phyloP scores from a whole-genome alignment of 306 rosid genomes.

The Biancaea sappan region DNA sequence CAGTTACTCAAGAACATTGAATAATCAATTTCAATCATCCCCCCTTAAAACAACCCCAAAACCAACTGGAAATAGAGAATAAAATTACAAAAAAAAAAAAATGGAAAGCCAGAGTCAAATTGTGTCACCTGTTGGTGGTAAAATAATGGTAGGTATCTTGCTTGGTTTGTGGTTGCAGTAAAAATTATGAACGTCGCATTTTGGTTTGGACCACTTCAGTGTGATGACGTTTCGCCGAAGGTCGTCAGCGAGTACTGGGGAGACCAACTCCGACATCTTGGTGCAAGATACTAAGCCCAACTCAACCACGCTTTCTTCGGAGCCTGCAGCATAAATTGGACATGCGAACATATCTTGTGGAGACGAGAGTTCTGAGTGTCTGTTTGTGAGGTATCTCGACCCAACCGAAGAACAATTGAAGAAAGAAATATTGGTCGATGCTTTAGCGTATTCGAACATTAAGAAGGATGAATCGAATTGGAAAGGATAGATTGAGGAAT shows the following conservation, averaged over 20 bases:
- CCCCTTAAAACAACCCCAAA: not conserved
- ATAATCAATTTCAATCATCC: not conserved
- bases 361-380: too few relatives aligned
- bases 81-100: not conserved
- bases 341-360: too few relatives aligned
- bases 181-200: not conserved
- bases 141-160: not conserved
- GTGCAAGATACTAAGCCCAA: not conserved
- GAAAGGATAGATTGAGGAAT: not conserved
- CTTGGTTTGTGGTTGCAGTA: not conserved
- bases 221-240: rapidly evolving
- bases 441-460: rapidly evolving
- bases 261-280: not conserved
- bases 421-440: not conserved
- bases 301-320: rapidly evolving
- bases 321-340: not conserved
- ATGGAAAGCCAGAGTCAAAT: not conserved
- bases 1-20: not conserved
- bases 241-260: rapidly evolving
- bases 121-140: not conserved
- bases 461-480: not conserved
- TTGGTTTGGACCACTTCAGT: not conserved
- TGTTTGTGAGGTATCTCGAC: too few relatives aligned
- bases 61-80: not conserved
- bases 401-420: conserved; percentile 37